Conservation (phyloP, 225 moss, liverwort and hornwort genomes). For the Sphagnum contortum region DNA sequence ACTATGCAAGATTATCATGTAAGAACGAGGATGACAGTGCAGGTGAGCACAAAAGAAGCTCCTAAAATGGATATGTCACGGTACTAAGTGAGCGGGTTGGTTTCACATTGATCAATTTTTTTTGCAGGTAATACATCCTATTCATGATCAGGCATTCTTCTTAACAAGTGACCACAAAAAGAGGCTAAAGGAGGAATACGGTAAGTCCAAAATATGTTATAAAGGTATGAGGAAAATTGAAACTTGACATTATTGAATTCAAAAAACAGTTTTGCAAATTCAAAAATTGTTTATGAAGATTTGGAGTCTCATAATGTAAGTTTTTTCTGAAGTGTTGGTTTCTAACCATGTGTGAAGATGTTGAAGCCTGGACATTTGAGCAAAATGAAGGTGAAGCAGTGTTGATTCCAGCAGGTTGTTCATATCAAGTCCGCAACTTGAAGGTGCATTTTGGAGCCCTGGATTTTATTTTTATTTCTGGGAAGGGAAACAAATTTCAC, state of each 20-base stretch:
- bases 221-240: no score
- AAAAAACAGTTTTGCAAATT: no score
- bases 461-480: no score
- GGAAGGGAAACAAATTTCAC: no score
- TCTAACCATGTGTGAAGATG: slow-evolving; percentile 16
- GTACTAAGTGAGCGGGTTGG: slow-evolving; percentile 29
- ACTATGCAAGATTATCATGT: no score
- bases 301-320: no score
- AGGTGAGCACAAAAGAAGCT: no score
- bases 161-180: slow-evolving; percentile 50
- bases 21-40: no score
- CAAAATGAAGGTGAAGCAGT: slow-evolving; percentile 89
- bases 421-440: slow-evolving; percentile 94
- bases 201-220: slow-evolving; percentile 17
- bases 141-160: slow-evolving; percentile 59
- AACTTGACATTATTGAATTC: no score
- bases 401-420: slow-evolving; percentile 93
- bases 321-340: no score
- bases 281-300: no score
- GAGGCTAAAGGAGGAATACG: slow-evolving; percentile 50
- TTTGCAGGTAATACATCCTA: slow-evolving; percentile 44
- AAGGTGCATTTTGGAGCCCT: slow-evolving; percentile 33
- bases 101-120: no score
- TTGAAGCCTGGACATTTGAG: slow-evolving; percentile 96
- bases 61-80: not conserved